Evolutionary conservation across 192 early-diverging fungal species (phyloP).

Genomic region (Entophlyctis luteolus): DNA sequence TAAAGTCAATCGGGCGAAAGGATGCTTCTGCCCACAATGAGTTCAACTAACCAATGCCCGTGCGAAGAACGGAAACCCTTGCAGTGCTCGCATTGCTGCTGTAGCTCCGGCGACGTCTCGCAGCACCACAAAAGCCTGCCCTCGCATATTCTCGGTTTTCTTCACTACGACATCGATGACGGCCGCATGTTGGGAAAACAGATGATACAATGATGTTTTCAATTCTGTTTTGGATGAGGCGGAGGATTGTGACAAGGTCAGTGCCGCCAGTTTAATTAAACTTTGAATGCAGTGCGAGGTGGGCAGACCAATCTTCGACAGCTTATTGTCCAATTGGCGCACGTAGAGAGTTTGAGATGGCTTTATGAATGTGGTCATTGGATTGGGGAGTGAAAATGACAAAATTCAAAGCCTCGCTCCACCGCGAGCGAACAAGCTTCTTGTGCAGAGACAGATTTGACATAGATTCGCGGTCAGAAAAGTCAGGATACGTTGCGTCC

Average conservation of each 20-base stretch:
- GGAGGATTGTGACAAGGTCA: background rate
- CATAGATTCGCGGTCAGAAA: no score
- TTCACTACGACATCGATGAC: slow-evolving; percentile 83
- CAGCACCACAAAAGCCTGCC: slow-evolving; percentile 93
- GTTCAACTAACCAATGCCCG: slow-evolving; percentile 64
- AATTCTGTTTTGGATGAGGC: slow-evolving; percentile 49
- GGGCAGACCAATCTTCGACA: slow-evolving; percentile 69
- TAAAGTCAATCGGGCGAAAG: background rate
- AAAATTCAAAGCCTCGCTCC: no score
- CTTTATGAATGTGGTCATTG: background rate
- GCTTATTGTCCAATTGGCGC: slow-evolving; percentile 62
- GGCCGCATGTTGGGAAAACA: slow-evolving; percentile 83
- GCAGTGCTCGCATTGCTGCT: slow-evolving; percentile 76
- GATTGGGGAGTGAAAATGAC: background rate
- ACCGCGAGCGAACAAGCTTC: no score
- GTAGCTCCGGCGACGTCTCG: slow-evolving; percentile 79
- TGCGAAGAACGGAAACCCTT: slow-evolving; percentile 85
- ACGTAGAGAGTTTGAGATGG: slow-evolving; percentile 75
- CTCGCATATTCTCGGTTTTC: slow-evolving; percentile 78
- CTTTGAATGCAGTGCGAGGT: background rate
- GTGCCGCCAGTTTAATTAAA: background rate
- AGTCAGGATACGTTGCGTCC: no score
- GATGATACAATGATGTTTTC: slow-evolving; percentile 65
- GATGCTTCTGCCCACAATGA: slow-evolving; percentile 3
- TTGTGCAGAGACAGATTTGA: no score